Base-by-base conservation (phyloP, 768 basidiomycete genomes). In the Pisolithus marmoratus region DNA sequence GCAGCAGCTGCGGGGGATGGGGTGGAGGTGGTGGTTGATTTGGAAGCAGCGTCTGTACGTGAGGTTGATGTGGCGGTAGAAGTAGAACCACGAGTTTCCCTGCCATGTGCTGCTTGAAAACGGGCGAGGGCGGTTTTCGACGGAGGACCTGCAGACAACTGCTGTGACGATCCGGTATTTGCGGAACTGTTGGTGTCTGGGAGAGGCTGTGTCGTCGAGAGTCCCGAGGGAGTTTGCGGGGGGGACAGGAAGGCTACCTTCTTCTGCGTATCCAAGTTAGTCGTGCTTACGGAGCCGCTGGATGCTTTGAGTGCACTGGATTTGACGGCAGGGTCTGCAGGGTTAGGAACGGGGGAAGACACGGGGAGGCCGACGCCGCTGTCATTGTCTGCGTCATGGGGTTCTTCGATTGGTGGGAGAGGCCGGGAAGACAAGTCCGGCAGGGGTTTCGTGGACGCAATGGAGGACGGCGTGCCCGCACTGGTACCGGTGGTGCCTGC, bases 231-330 rank as follows among this genome's bases (percentile, higher is more conserved):
- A 0, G 87, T 86, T 26, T 85, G 86, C 14, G 86, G 82, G 46
- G 89, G 88, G 26, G 88, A 89, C 60, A 87, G 77, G 70, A 93
- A 93, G 24, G 89, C 90, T 42, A 93, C 90, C 71, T 90, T 90
- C 76, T 93, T 93, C 62, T 80, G 81, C 29, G 80, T 73, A 57
- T 86, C 85, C 55, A 66, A 66, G 44, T 34, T 54, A 37, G 61
- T 60, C 47, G 63, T 60, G 47, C 43, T 59, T 54, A 62, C 61
- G 53, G 66, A 69, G 41, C 67, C 64, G 52, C 73, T 74, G 51
- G 66, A 64, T 26, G 66, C 67, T 62, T 70, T 76, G 58, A 74
- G 73, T 17, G 71, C 70, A 40, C 45, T 54, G 7, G 58, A 52
- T 54, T 65, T 65, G 58, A 63, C 64, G 8, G 57, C 53, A n/a